phyloP scores from a whole-genome alignment of 2,329 filamentous ascomycete species.

The Diplodia mutila region DNA sequence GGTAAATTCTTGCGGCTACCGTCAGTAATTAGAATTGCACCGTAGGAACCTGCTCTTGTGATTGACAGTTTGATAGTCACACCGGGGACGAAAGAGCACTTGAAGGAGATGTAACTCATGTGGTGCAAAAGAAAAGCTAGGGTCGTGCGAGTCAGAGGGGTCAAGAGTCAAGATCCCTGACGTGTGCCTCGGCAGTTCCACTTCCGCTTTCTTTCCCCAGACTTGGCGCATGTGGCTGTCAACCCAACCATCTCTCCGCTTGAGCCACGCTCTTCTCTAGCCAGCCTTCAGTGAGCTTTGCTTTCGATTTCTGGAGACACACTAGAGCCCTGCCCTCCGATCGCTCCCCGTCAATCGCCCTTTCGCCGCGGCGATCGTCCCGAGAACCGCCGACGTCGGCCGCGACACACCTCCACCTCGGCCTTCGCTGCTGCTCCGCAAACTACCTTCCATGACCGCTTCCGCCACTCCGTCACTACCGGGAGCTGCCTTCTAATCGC shows the following conservation, averaged over 20 bases:
- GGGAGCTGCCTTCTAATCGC: not conserved
- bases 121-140: too few species aligned
- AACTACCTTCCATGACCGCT: not conserved
- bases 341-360: not conserved
- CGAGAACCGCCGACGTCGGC: not conserved
- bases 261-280: not conserved
- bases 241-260: not conserved
- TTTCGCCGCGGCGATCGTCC: not conserved
- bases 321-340: not conserved
- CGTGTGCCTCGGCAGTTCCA: not conserved
- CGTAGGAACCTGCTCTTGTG: too few species aligned
- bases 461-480: not conserved
- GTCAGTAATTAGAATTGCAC: not conserved
- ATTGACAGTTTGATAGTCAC: too few species aligned
- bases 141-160: too few species aligned
- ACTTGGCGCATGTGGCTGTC: conserved; percentile 16
- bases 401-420: not conserved
- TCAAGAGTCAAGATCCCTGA: not conserved
- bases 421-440: not conserved
- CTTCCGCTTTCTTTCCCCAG: conserved; percentile 10
- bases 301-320: not conserved
- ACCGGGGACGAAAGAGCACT: too few species aligned
- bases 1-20: not conserved
- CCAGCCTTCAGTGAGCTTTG: too few species aligned
- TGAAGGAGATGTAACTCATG: too few species aligned